Evolutionary conservation across 1,284 basidiomycete species (phyloP).

Genomic region (Trichosporon asahii): DNA sequence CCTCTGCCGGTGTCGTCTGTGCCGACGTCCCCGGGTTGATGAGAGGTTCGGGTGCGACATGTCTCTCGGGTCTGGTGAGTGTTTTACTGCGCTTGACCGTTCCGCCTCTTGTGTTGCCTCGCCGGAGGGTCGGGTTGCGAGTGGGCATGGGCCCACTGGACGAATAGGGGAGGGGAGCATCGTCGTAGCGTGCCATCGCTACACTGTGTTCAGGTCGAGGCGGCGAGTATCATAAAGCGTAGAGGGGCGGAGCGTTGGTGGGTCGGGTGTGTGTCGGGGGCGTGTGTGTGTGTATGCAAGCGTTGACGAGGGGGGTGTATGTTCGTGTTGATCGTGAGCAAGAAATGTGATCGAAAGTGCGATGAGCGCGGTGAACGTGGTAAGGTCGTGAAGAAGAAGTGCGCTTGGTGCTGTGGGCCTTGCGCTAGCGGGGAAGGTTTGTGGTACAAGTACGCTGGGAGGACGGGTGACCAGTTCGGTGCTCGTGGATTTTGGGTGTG

Average conservation of each 20-base stretch:
- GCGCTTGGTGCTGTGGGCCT: background rate
- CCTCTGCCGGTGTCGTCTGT: background rate
- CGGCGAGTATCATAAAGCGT: background rate
- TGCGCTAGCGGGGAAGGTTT: background rate
- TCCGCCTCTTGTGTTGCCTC: constrained; percentile 16
- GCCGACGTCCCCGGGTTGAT: constrained; percentile 62
- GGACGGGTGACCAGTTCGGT: background rate
- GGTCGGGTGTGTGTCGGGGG: background rate
- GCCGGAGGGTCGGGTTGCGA: constrained; percentile 29
- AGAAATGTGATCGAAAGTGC: background rate
- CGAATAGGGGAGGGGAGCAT: constrained; percentile 45
- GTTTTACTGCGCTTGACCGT: constrained; percentile 73
- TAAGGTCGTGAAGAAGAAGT: background rate
- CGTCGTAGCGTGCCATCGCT: constrained; percentile 32
- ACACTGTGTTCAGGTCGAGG: background rate
- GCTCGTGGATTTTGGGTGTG: background rate
- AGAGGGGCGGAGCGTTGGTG: background rate
- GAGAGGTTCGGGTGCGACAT: constrained; percentile 87
- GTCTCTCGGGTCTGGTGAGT: constrained; percentile 89
- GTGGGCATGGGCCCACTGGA: constrained; percentile 37
- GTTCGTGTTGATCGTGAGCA: background rate
- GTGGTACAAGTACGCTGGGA: background rate
- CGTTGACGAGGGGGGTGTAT: background rate
- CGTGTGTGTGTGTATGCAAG: background rate
- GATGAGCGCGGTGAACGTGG: background rate